Conservation (phyloP, 2,329 filamentous ascomycete genomes). For the Claviceps africana region DNA sequence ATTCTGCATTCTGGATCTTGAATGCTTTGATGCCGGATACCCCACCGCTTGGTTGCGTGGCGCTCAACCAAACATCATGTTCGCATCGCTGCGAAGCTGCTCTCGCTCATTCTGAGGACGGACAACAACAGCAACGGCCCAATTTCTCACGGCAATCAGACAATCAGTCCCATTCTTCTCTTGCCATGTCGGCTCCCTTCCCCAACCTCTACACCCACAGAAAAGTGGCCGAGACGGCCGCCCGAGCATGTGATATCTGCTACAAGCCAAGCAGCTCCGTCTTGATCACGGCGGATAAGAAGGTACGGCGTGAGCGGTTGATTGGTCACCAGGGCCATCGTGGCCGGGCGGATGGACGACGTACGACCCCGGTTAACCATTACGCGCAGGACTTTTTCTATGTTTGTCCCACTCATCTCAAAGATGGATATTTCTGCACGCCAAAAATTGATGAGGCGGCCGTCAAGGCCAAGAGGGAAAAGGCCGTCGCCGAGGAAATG, state of each 20-base stretch:
- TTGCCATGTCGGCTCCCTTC: constrained; percentile 26
- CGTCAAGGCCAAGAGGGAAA: constrained; percentile 44
- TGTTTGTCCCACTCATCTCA: constrained; percentile 69
- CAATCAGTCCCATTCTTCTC: no score
- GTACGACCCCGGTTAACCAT: background rate
- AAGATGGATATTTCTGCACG: constrained; percentile 67
- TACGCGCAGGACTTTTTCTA: constrained; percentile 66
- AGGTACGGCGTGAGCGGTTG: constrained; percentile 43
- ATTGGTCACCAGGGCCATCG: no score
- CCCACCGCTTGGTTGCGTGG: no score
- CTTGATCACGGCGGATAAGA: constrained; percentile 76
- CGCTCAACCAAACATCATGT: no score
- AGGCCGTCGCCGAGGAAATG: constrained; percentile 49
- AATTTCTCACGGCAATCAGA: no score
- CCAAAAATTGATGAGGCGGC: constrained; percentile 59
- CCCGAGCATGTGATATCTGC: constrained; percentile 81
- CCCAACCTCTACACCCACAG: constrained; percentile 75
- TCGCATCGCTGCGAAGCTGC: no score
- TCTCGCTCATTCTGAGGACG: no score
- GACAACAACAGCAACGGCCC: no score
- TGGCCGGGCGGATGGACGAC: background rate
- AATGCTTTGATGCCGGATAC: no score
- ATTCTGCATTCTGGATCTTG: no score
- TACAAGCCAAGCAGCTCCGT: constrained; percentile 80
- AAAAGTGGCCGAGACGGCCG: constrained; percentile 69